Evolutionary conservation across 192 early-diverging fungal genomes (phyloP), one percentile per base, ranked within the genome.

Genomic region (Backusella luteola): DNA sequence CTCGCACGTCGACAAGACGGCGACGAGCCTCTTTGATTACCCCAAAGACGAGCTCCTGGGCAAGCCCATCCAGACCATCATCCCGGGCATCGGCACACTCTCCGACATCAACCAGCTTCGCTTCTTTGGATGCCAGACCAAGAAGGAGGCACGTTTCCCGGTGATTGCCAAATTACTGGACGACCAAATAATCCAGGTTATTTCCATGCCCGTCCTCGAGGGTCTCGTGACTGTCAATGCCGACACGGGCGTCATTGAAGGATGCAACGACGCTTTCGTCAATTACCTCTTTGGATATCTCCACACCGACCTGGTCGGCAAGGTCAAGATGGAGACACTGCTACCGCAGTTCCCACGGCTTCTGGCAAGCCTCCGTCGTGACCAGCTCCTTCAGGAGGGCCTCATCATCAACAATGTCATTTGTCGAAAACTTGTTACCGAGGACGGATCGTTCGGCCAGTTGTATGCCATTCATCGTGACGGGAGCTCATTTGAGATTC

Each of bases 281-380:
- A 89, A 89, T 66, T 90, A 90, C 52, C 79, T 91, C 23, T 91
- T 91, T 80, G 90, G 90, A 42, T 84, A 82, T 52, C 69, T 74
- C 0, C 80, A 81, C 0, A 71, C 80, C 19, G 90, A 89, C 34
- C 69, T 90, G 19, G 82, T 86, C 1, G 56, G 23, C 23, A 84
- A 83, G 15, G 46, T 69, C 17, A 73, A 75, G 19, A 90, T 91
- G 69, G 80, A 81, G 23, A 77, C 83, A 21, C 42, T 91, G 44
- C 74, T 91, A 34, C 90, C 89, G 15, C 87, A 90, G 66, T 91
- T 90, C 38, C 87, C 86, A 21, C 63, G 68, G 11, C 76, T 91
- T 9, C 67, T 90, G 3, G 71, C 77, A 19, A 78, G 75, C 38
- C 66, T 90, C 21, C 56, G 78, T 2, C 74, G 79, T 0, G 87